Evolutionary conservation across 1,284 basidiomycete genomes (phyloP).

Genomic region (Ceratobasidium sp.): DNA sequence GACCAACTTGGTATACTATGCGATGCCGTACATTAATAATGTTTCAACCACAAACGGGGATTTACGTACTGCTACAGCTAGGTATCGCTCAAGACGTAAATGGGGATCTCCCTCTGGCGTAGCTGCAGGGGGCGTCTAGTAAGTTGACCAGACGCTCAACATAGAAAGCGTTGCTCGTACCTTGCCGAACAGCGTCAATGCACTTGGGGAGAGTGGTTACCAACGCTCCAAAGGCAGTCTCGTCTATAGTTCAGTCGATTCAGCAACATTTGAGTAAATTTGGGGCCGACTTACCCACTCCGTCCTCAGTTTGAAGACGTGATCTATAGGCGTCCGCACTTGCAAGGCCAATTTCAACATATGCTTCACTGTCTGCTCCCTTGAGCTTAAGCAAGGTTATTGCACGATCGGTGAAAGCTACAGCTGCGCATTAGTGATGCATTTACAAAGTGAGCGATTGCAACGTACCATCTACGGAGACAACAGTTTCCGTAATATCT

Average conservation of each 20-base stretch:
- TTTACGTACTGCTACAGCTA: constrained; percentile 75
- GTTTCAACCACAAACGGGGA: neutral
- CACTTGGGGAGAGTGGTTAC: constrained; percentile 72
- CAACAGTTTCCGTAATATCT: constrained; percentile 16
- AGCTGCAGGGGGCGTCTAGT: constrained; percentile 53
- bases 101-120: constrained; percentile 66
- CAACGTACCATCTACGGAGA: constrained; percentile 25
- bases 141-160: constrained; percentile 20
- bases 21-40: neutral
- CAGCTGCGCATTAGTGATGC: neutral
- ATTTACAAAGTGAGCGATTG: neutral
- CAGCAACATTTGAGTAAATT: neutral
- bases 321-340: constrained; percentile 42
- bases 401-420: constrained; percentile 32
- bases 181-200: constrained; percentile 69
- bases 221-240: constrained; percentile 65
- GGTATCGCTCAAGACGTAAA: constrained; percentile 84
- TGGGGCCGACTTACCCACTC: constrained; percentile 10
- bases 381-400: constrained; percentile 28
- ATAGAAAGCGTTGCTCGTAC: constrained; percentile 55
- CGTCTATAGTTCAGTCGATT: constrained; percentile 57
- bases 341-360: constrained; percentile 43
- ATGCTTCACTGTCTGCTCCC: constrained; percentile 25
- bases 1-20: constrained; percentile 42
- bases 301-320: constrained; percentile 31